Evolutionary conservation across 2,329 filamentous ascomycete genomes (phyloP), one percentile per base, ranked within the genome.

Genomic region (Claviceps africana): DNA sequence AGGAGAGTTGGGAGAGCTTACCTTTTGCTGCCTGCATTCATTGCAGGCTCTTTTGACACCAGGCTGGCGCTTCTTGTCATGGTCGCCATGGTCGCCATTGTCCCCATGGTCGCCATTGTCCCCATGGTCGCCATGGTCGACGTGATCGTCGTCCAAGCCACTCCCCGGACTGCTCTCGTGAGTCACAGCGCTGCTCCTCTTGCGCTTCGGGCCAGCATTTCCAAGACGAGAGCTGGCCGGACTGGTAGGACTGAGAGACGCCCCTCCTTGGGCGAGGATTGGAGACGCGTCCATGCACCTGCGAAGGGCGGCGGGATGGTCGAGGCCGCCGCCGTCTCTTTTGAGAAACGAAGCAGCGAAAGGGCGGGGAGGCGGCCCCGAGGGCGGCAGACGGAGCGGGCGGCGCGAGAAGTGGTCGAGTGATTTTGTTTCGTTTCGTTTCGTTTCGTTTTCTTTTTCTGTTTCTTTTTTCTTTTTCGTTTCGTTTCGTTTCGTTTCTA

Each of bases 11-110:
- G 4, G 25, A 7, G 13, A 19, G 33, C 72, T 76, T 70, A 88
- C 86, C 75, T 91, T 91, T 68, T 91, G 86, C 69, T 91, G 86
- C 56, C 86, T 78, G 64, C 86, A 91, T 67, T 91, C 86, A 63
- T 90, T 90, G 68, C 86, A 91, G 6, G 86, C 86, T 61, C 87
- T 77, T 71, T 91, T 88, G 48, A 85, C 82, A 51, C 81, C 81
- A 28, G 82, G 81, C 58, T 83, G 79, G 55, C 81, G 75, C 66
- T 80, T 81, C 67, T 78, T 79, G 60, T 82, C 78, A 47, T 72
- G 67, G 50, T 77, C 74, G 48, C 72, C 69, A 48, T 71, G 65
- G 52, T 81, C 73, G 31, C 72, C 69, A 48, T 71, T 65, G 52
- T 81, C 73, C 28, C 51, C 54, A n/a, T 56, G 56, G 28, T 76